Evolutionary conservation across 2,329 filamentous ascomycete species (phyloP).

Genomic region (Fusarium bulbicola): DNA sequence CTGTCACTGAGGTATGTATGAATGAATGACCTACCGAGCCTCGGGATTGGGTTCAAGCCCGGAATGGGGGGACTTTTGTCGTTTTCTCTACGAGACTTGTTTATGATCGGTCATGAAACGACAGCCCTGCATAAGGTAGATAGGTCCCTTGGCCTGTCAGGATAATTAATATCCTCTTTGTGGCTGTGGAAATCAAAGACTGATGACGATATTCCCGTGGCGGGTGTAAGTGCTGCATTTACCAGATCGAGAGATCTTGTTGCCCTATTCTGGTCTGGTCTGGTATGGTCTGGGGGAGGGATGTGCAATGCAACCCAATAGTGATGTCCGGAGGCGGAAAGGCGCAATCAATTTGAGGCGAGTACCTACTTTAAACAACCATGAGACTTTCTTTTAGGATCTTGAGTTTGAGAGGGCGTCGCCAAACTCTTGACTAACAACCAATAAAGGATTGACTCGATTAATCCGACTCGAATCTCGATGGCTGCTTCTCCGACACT

Average conservation of each 20-base stretch:
- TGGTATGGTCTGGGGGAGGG: neutral
- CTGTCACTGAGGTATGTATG: slow-evolving; percentile 21
- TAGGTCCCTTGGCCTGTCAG: neutral
- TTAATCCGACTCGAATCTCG: neutral
- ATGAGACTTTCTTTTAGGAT: neutral
- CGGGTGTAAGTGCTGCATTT: neutral
- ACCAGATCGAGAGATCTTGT: neutral
- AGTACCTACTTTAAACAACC: neutral
- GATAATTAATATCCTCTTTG: neutral
- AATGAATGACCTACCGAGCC: neutral
- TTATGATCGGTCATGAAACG: neutral
- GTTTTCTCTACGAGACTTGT: neutral
- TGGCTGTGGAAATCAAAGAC: too few relatives aligned
- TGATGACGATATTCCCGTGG: neutral
- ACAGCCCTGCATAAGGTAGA: neutral
- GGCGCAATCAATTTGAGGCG: neutral
- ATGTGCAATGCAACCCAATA: neutral
- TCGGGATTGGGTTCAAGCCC: neutral
- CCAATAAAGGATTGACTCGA: neutral
- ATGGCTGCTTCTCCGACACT: neutral
- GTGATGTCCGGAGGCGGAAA: slow-evolving; percentile 29
- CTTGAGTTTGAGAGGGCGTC: neutral
- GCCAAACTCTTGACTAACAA: neutral
- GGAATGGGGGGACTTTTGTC: neutral
- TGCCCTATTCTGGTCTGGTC: neutral